Percentiles rank a stretch among this genome's conserved stretches.
phyloP scores from a whole-genome alignment of 108 stramenopile genomes.

The Discostella stelligeroides region DNA sequence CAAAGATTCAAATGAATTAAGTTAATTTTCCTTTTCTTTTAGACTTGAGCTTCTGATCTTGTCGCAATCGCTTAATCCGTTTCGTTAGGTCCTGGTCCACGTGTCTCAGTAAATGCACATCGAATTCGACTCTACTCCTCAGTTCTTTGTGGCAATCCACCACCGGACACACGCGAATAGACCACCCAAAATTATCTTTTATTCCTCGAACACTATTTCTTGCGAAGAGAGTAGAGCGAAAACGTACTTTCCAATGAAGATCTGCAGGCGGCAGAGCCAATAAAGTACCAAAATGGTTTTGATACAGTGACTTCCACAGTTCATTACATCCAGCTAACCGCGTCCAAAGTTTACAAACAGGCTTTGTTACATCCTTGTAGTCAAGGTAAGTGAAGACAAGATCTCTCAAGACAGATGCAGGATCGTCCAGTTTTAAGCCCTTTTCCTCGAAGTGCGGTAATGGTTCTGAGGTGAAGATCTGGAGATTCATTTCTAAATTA shows the following conservation, averaged over 20 bases:
- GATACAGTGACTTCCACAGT: slow-evolving; percentile 37
- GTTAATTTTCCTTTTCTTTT: background rate
- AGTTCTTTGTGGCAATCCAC: slow-evolving; percentile 18
- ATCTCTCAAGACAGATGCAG: slow-evolving; percentile 17
- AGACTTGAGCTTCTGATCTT: background rate
- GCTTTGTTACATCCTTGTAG: slow-evolving; percentile 24
- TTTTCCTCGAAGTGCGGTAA: background rate
- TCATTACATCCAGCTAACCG: slow-evolving; percentile 10
- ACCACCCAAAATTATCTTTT: slow-evolving; percentile 19
- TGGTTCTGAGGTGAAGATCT: background rate
- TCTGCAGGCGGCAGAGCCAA: background rate
- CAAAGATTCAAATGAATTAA: too few species aligned
- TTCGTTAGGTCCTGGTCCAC: slow-evolving; percentile 8
- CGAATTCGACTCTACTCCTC: slow-evolving; percentile 11
- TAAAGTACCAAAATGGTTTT: slow-evolving; percentile 27
- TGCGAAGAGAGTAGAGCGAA: slow-evolving; percentile 10
- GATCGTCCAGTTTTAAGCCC: background rate
- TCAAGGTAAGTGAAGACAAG: slow-evolving; percentile 45
- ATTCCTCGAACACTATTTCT: background rate
- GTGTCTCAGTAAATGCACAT: slow-evolving; percentile 31
- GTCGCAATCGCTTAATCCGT: slow-evolving; percentile 6
- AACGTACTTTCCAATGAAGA: slow-evolving; percentile 26
- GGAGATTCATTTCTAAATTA: slow-evolving; percentile 1
- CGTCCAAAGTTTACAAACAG: slow-evolving; percentile 47
- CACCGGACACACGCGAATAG: slow-evolving; percentile 20